These are phyloP conservation scores for Cryoendolithus antarcticus DNA, from an alignment of 2,329 filamentous ascomycete species.

Conservation along the genomic window DNA sequence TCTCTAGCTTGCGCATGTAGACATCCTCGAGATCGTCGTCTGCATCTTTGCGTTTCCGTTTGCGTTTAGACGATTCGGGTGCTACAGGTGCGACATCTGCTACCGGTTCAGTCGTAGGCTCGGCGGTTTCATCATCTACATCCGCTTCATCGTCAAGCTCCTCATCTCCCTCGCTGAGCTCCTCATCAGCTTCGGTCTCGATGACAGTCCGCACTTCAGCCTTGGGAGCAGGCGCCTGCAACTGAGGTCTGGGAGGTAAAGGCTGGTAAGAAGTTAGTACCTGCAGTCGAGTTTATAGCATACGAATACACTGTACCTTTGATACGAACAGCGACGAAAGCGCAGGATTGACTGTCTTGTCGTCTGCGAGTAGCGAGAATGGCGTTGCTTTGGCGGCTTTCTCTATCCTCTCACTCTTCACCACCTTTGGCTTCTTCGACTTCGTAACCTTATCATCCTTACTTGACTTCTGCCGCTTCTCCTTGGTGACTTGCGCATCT, in stretches of 20 bases:
- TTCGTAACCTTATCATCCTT: no score
- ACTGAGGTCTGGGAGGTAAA: constrained; percentile 14
- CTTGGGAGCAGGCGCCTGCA: constrained; percentile 11
- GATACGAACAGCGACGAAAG: constrained; percentile 37
- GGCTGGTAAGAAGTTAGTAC: constrained; percentile 6
- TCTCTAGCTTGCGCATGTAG: constrained; percentile 19
- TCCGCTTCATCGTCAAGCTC: constrained; percentile 13
- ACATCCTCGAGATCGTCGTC: constrained; percentile 37
- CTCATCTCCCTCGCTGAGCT: constrained; percentile 12
- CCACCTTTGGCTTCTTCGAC: constrained; percentile 5
- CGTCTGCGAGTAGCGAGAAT: constrained; percentile 19
- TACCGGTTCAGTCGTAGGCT: constrained; percentile 3
- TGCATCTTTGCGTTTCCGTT: constrained; percentile 42
- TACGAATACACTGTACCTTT: constrained; percentile 8
- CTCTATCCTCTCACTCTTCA: constrained; percentile 6
- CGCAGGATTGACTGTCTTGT: constrained; percentile 29
- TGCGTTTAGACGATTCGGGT: constrained; percentile 29
- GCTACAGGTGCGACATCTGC: constrained; percentile 13
- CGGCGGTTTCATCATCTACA: constrained; percentile 10
- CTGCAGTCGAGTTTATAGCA: no score
- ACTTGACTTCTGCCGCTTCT: no score
- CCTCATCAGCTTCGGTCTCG: constrained; percentile 24
- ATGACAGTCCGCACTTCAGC: constrained; percentile 9
- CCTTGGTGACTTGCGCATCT: no score
- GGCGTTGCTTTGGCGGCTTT: constrained; percentile 7